Base-by-base conservation (phyloP, 2,329 filamentous ascomycete genomes). In the Fusarium praegraminearum region DNA sequence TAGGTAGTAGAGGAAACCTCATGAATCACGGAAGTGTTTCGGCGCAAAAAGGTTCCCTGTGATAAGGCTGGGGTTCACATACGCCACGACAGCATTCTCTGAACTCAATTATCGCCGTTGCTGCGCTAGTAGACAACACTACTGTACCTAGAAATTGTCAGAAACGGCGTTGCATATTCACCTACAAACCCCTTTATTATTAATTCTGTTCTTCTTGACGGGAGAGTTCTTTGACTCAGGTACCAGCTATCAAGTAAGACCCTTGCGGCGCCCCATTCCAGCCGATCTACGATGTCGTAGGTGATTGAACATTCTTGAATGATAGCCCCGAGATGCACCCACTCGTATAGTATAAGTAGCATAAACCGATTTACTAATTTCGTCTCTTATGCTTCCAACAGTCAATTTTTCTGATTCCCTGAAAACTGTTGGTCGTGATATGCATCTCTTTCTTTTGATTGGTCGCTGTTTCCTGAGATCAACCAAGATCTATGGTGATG, bases 401-500 rank as follows among this genome's bases (percentile, higher is more conserved):
- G 28, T 30, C 28, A 30, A 30, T 30, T 30, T 30, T 30, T 30
- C 28, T 30, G 11, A 30, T 30, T 30, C 28, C 10, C 28, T 30
- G 28, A 30, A 12, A 11, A 30, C 11, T 30, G 28, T 12, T 30
- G 12, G 33, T 61, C 49, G 33, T 33, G 26, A 18, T 32, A 28
- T 18, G 15, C 5, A 22, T 30, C 35, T 10, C 22, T 18, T 26
- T 13, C 11, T 46, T 32, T 36, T 68, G 63, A 70, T 68, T 68
- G 54, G 63, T 7, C n/a, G 15, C 18, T 49, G 7, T 53, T 38
- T 18, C 36, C 35, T 16, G 10, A 44, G n/a, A 40, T 40, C n/a
- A 40, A 20, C 28, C 20, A 44, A n/a, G 38, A 47, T 53, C 33
- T 50, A 32, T 36, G 32, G 69, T 69, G 67, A 70, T 71, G 67